These are phyloP conservation scores for Adansonia gregorii DNA, from an alignment of 441 rosid genomes.

Conservation along the genomic window DNA sequence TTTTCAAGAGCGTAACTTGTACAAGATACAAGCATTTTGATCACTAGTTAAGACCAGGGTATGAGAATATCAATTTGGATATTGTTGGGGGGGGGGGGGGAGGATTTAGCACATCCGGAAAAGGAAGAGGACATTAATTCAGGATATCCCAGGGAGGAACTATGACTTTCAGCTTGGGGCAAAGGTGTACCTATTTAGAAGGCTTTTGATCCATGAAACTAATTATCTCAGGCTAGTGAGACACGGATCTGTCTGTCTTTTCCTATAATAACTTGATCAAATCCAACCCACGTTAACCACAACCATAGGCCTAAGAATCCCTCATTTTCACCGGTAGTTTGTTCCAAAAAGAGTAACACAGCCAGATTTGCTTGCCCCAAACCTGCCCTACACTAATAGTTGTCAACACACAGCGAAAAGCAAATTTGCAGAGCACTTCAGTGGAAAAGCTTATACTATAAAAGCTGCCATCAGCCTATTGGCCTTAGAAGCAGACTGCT, in stretches of 20 bases:
- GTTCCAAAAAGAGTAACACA: neutral
- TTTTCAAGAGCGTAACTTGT: neutral
- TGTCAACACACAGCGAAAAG: neutral
- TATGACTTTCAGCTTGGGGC: neutral
- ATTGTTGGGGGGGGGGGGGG: no score
- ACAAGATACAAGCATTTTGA: neutral
- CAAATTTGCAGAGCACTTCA: neutral
- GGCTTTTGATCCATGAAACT: neutral
- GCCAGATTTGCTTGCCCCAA: neutral
- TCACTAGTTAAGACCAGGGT: neutral
- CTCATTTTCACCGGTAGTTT: neutral
- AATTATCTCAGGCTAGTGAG: neutral
- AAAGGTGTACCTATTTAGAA: neutral
- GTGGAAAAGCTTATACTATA: neutral
- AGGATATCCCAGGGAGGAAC: neutral
- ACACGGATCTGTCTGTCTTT: neutral
- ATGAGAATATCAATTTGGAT: neutral
- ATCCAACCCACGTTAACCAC: neutral
- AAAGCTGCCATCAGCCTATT: neutral
- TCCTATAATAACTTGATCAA: neutral
- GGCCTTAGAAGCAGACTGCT: neutral
- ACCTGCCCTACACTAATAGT: neutral
- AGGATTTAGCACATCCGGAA: neutral
- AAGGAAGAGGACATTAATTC: neutral
- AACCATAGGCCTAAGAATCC: conserved; percentile 4